Evolutionary conservation across 2,329 filamentous ascomycete species (phyloP).

Genomic region (Graphilbum fragrans): DNA sequence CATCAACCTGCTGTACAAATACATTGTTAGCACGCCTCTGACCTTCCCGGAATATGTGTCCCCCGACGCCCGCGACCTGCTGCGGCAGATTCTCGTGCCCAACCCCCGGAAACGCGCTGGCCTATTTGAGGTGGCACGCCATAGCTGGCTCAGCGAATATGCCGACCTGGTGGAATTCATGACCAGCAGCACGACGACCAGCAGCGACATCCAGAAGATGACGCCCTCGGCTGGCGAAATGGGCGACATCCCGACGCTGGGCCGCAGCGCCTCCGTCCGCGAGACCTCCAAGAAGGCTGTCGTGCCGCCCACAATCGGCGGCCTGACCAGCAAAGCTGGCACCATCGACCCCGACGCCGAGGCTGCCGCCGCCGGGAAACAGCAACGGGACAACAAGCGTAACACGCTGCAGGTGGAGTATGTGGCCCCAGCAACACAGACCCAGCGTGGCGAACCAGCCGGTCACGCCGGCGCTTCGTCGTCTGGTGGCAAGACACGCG

Average conservation of each 20-base stretch:
- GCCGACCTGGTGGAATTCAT: slow-evolving; percentile 95
- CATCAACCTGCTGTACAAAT: slow-evolving; percentile 98
- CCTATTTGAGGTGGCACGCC: slow-evolving; percentile 89
- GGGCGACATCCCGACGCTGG: slow-evolving; percentile 48
- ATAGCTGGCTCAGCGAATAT: slow-evolving; percentile 97
- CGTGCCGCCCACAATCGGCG: slow-evolving; percentile 39
- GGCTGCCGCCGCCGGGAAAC: slow-evolving; percentile 33
- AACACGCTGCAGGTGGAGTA: slow-evolving; percentile 97
- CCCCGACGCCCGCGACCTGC: slow-evolving; percentile 83
- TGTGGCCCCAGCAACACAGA: slow-evolving; percentile 80
- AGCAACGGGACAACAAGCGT: slow-evolving; percentile 78
- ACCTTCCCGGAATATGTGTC: slow-evolving; percentile 99
- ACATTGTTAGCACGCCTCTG: slow-evolving; percentile 92
- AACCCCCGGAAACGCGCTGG: slow-evolving; percentile 92
- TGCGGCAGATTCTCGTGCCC: slow-evolving; percentile 86
- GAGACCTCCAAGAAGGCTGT: slow-evolving; percentile 63
- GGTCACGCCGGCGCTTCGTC: slow-evolving; percentile 9
- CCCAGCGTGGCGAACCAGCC: slow-evolving; percentile 46
- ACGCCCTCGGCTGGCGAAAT: slow-evolving; percentile 49
- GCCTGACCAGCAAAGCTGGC: slow-evolving; percentile 60
- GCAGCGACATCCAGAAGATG: slow-evolving; percentile 72
- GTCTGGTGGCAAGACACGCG: slow-evolving; percentile 32
- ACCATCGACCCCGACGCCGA: slow-evolving; percentile 59
- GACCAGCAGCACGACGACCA: slow-evolving; percentile 84
- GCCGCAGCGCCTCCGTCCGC: slow-evolving; percentile 84